A percentile compares a stretch with the other conserved stretches of the same genome.
Conservation (phyloP, 352 stramenopile species). For the Phytophthora syringae region DNA sequence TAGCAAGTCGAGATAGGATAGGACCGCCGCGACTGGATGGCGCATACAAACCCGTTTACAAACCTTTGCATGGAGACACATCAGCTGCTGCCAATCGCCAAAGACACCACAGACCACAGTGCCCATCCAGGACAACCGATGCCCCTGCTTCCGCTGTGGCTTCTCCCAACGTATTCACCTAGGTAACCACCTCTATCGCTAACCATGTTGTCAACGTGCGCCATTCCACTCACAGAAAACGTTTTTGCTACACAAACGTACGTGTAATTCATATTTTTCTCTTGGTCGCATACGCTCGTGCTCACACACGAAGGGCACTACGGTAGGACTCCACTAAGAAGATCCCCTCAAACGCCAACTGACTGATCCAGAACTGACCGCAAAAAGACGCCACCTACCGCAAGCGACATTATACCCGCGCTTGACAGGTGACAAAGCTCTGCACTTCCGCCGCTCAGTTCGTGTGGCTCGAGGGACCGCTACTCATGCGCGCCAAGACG, state of each 20-base stretch:
- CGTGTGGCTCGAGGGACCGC: background rate
- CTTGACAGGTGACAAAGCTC: background rate
- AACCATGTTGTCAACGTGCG: no score
- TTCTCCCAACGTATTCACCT: no score
- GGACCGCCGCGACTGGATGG: background rate
- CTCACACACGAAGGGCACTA: no score
- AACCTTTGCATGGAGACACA: background rate
- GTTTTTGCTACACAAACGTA: no score
- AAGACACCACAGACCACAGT: no score
- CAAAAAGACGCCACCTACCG: background rate
- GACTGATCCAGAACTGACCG: background rate
- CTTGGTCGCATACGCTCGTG: no score
- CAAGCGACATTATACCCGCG: background rate
- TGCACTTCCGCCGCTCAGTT: background rate
- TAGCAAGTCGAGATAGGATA: background rate
- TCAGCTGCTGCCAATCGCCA: background rate
- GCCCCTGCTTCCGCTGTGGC: no score
- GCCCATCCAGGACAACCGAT: no score
- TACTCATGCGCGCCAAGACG: background rate
- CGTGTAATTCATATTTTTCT: no score
- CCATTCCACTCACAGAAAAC: no score
- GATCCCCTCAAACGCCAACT: background rate
- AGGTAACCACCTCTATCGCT: no score
- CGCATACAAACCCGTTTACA: conserved; percentile 11
- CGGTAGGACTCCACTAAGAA: conserved; percentile 10